Conservation (phyloP, 129 eudicot species). For the Oenanthe sinensis region DNA sequence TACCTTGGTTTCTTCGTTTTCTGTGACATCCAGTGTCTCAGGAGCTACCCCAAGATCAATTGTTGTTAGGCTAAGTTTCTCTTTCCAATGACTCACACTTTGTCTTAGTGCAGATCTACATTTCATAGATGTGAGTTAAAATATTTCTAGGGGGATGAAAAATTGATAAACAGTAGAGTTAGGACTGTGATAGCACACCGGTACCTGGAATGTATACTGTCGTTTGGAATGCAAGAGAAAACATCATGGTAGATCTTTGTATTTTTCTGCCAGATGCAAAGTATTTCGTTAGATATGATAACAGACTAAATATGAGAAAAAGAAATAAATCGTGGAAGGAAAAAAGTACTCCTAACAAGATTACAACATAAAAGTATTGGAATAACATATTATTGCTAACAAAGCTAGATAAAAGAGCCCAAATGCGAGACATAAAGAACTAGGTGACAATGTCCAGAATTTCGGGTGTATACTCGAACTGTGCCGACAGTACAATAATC, state of each 20-base stretch:
- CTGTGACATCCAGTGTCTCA: constrained; percentile 27
- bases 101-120: constrained; percentile 72
- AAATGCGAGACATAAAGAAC: background rate
- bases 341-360: background rate
- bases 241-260: constrained; percentile 67
- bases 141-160: background rate
- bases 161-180: background rate
- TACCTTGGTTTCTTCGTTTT: constrained; percentile 26
- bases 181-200: background rate
- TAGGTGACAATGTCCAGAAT: background rate
- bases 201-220: constrained; percentile 83
- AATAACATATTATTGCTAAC: background rate
- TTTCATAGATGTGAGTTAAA: background rate
- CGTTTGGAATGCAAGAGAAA: constrained; percentile 83
- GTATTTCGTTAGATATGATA: background rate
- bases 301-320: background rate
- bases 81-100: constrained; percentile 61
- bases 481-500: background rate
- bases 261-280: constrained; percentile 45
- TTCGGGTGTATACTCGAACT: background rate
- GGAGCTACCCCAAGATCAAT: constrained; percentile 94
- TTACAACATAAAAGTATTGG: background rate
- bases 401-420: background rate
- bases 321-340: background rate
- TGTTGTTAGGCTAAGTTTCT: constrained; percentile 65